Evolutionary conservation across 805 yeast species (phyloP), one percentile per base, ranked within the genome.

Genomic region (Tetrapisispora arboricola): DNA sequence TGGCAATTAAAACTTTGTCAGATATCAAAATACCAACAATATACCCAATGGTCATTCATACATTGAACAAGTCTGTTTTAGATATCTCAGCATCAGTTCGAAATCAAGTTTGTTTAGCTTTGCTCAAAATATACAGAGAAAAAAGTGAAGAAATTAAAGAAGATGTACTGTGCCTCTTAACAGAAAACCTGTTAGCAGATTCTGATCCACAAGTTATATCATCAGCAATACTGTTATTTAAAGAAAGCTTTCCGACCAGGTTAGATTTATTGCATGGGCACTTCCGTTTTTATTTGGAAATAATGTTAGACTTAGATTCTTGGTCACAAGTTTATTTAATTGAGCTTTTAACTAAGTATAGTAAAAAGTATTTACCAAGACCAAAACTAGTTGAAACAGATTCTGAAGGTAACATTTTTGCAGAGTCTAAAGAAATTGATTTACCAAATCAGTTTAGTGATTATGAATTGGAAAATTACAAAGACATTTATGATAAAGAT

Each of bases 21-120:
- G 88, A 90, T n/a, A 80, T 92, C 43, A 71, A 78, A 35, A 84
- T 90, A 16, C 75, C 84, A 2, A 84, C 90, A 7, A 80, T 92
- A 30, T 71, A 80, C 17, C 92, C 95, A 0, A 84, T 92, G 36
- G 69, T 87, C 13, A 56, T 80, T 5, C 67, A 87, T 31, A 82
- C 92, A 27, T 68, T 90, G 47, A 79, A 79, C 47, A 75, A 84
- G 52, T 70, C 82, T 6, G 61, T 74, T 3, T 61, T 71, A 8
- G 99, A 92, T 54, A 70, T 78, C 3, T 78, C 92, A 8, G 78
- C 95, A 0, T 55, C 72, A 13, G 98, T 92, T 3, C 71, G 97
- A 47, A 66, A 80, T 26, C 81, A 94, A 2, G 75, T 90, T 2
- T 87, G 90, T 2, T 69, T 81, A 36, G 84, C 95, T 0, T 68